phyloP scores from a whole-genome alignment of 2,329 filamentous ascomycete genomes.

The Botrytis fragariae region DNA sequence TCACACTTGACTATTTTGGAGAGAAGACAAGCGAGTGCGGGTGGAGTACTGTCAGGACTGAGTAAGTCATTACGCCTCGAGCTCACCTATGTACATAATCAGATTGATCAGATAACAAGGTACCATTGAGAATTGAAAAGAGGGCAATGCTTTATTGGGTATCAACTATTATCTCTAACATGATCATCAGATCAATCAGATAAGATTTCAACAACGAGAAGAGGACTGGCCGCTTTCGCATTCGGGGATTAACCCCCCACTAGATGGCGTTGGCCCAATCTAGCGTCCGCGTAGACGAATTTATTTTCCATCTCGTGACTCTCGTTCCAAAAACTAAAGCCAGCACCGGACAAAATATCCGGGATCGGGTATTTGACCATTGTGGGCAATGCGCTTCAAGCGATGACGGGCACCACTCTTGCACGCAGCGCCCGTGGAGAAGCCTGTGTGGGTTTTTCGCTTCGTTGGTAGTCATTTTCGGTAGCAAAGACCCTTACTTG shows the following conservation, averaged over 20 bases:
- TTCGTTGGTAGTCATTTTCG: background rate
- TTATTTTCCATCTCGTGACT: background rate
- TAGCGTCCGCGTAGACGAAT: background rate
- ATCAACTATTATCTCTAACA: background rate
- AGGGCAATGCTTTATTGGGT: background rate
- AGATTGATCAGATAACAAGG: constrained; percentile 14
- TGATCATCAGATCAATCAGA: constrained; percentile 8
- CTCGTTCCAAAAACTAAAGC: background rate
- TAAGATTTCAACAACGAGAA: background rate
- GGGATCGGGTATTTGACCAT: background rate
- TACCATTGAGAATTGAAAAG: background rate
- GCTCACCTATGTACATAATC: background rate
- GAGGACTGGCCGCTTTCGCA: background rate
- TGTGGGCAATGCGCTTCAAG: background rate
- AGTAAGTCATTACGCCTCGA: background rate
- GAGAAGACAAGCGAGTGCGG: background rate
- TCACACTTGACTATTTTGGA: background rate
- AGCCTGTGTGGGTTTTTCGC: background rate
- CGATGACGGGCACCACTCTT: background rate
- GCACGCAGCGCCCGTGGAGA: background rate
- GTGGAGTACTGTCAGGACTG: background rate
- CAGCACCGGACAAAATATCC: background rate
- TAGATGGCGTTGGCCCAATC: background rate
- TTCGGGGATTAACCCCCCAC: background rate
- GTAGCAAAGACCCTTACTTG: background rate